phyloP scores from a whole-genome alignment of 202 grass and related monocot species.

The Panicum hallii region DNA sequence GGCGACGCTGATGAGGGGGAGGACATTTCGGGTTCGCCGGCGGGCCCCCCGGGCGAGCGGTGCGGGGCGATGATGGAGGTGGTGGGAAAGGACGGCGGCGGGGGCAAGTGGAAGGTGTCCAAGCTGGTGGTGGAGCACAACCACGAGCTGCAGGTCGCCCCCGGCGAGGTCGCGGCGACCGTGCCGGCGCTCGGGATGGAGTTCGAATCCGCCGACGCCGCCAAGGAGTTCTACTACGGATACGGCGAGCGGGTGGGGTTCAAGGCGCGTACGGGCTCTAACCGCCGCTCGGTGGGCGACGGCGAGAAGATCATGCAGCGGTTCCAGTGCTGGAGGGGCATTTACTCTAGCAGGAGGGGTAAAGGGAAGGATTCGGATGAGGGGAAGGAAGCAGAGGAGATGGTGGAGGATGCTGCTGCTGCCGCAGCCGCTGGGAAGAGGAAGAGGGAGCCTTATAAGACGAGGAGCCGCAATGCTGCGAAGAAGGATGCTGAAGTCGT shows the following conservation, averaged over 20 bases:
- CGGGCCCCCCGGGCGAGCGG: slow-evolving; percentile 19
- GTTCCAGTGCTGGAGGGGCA: slow-evolving; percentile 76
- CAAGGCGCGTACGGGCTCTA: slow-evolving; percentile 68
- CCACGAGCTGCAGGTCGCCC: slow-evolving; percentile 54
- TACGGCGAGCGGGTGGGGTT: slow-evolving; percentile 70
- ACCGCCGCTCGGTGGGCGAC: slow-evolving; percentile 56
- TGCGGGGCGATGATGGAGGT: slow-evolving; percentile 97
- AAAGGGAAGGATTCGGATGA: slow-evolving; percentile 41
- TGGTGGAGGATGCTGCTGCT: slow-evolving; percentile 30
- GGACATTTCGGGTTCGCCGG: slow-evolving; percentile 1
- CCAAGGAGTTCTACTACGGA: slow-evolving; percentile 72
- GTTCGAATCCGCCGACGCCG: slow-evolving; percentile 75
- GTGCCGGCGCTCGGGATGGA: slow-evolving; percentile 70
- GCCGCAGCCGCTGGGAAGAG: slow-evolving; percentile 27
- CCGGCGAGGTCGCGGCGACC: background rate
- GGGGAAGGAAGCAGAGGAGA: slow-evolving; percentile 41
- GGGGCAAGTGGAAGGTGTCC: slow-evolving; percentile 71
- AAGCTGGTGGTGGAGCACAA: slow-evolving; percentile 79
- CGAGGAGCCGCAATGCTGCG: slow-evolving; percentile 39
- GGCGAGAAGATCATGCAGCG: slow-evolving; percentile 80
- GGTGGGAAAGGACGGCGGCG: slow-evolving; percentile 62
- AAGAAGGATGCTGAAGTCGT: slow-evolving; percentile 27
- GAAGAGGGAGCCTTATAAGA: slow-evolving; percentile 52
- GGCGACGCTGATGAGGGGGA: slow-evolving; percentile 36
- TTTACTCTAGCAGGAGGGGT: slow-evolving; percentile 24